Conservation (phyloP, 108 stramenopile genomes). For the Cyclotella kingstonii region DNA sequence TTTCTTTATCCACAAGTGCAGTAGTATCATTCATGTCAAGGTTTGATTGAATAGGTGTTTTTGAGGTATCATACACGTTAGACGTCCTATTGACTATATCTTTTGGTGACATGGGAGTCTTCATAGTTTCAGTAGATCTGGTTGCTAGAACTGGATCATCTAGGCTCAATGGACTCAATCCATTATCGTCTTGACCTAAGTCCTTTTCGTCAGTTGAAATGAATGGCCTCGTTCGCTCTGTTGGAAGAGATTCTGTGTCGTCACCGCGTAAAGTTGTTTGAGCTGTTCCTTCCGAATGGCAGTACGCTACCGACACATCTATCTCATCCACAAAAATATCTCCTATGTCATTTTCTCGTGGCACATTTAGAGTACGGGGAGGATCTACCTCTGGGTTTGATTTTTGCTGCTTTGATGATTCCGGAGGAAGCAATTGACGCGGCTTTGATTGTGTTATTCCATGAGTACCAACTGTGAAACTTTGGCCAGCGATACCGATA, state of each 20-base stretch:
- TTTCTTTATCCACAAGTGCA: background rate
- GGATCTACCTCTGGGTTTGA: constrained; percentile 17
- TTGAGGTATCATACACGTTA: background rate
- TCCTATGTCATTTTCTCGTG: constrained; percentile 12
- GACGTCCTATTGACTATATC: background rate
- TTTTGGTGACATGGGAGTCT: background rate
- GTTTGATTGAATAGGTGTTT: constrained; percentile 6
- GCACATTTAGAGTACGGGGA: constrained; percentile 7
- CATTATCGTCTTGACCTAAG: background rate
- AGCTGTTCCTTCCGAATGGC: constrained; percentile 26
- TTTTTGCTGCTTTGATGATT: constrained; percentile 17
- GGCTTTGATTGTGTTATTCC: constrained; percentile 3
- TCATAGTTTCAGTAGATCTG: background rate
- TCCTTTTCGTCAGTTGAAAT: constrained; percentile 9
- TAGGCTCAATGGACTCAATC: background rate
- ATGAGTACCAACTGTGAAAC: constrained; percentile 1
- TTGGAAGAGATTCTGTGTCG: background rate
- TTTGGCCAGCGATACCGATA: background rate
- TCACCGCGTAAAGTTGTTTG: constrained; percentile 12
- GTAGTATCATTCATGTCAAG: background rate
- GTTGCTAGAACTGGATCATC: background rate
- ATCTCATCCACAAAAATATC: constrained; percentile 19
- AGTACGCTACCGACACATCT: constrained; percentile 31
- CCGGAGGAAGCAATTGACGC: constrained; percentile 18
- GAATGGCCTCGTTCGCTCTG: background rate